These are phyloP conservation scores for Neurospora sublineolata DNA, from an alignment of 495 filamentous ascomycete species.

Conservation along the genomic window DNA sequence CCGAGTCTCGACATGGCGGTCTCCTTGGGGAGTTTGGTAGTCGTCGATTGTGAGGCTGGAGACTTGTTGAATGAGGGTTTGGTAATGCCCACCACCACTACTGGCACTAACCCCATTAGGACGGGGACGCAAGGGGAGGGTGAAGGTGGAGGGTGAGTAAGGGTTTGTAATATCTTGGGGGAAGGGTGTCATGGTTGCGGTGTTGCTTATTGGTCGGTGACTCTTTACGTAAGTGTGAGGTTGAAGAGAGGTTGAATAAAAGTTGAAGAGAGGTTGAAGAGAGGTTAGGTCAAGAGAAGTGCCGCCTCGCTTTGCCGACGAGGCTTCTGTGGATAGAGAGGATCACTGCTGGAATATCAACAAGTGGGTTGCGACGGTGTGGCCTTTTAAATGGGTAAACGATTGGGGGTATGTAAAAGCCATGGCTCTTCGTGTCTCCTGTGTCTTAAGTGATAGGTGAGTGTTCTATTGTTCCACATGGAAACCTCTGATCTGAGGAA, in stretches of 20 bases:
- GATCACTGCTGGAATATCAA: not conserved
- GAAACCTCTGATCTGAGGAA: not conserved
- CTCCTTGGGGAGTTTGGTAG: not conserved
- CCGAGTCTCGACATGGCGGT: not conserved
- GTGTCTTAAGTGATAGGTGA: not conserved
- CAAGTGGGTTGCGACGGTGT: not conserved
- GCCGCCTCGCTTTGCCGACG: not conserved
- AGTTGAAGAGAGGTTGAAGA: not conserved
- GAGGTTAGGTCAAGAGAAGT: not conserved
- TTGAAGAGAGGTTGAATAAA: not conserved
- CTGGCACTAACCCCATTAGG: not conserved
- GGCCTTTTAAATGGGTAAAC: not conserved
- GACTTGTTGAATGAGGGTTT: not conserved
- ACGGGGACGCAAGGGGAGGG: not conserved
- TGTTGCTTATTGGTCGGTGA: not conserved
- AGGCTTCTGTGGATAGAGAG: not conserved
- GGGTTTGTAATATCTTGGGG: not conserved
- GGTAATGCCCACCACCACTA: not conserved
- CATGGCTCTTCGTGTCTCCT: not conserved
- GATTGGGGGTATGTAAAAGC: not conserved
- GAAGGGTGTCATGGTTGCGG: not conserved
- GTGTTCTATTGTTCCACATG: not conserved
- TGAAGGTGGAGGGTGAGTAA: not conserved
- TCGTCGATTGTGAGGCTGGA: not conserved
- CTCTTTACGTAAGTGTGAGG: not conserved